Evolutionary conservation across 805 yeast genomes (phyloP).

Genomic region (Wickerhamomyces chambardii): DNA sequence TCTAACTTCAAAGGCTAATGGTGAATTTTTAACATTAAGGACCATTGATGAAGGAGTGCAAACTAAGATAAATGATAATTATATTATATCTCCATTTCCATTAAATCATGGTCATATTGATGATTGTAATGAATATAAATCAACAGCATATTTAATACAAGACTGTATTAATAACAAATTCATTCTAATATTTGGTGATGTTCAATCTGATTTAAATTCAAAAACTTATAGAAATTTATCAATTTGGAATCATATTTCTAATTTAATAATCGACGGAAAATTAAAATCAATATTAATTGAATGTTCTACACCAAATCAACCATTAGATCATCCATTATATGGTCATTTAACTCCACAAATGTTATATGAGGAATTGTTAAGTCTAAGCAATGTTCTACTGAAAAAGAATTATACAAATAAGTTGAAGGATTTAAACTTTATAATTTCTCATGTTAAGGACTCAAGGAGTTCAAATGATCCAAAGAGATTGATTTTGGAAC

Average conservation of each 20-base stretch:
- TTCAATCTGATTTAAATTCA: constrained; percentile 58
- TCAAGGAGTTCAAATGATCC: constrained; percentile 38
- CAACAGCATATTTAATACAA: constrained; percentile 51
- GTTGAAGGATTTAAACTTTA: constrained; percentile 12
- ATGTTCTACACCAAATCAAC: constrained; percentile 53
- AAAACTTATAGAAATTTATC: constrained; percentile 21
- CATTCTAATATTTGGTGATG: constrained; percentile 73
- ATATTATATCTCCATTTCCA: constrained; percentile 23
- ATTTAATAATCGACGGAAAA: constrained; percentile 26
- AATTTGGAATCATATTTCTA: constrained; percentile 54
- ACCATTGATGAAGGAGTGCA: constrained; percentile 4
- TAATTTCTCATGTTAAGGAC: constrained; percentile 39
- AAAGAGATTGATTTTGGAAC: constrained; percentile 38
- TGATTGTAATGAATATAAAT: constrained; percentile 20
- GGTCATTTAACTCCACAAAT: constrained; percentile 76
- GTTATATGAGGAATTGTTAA: constrained; percentile 46
- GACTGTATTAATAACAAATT: constrained; percentile 23
- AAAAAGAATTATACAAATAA: constrained; percentile 2
- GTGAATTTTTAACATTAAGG: constrained; percentile 17
- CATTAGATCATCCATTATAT: constrained; percentile 41
- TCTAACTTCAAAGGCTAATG: constrained; percentile 20
- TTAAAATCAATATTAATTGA: constrained; percentile 62
- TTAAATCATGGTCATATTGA: constrained; percentile 34
- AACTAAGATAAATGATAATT: constrained; percentile 4
- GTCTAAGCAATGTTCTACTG: constrained; percentile 12